Evolutionary conservation across 192 early-diverging fungal genomes (phyloP), one percentile per base, ranked within the genome.

Genomic region (Umbelopsis sp.): DNA sequence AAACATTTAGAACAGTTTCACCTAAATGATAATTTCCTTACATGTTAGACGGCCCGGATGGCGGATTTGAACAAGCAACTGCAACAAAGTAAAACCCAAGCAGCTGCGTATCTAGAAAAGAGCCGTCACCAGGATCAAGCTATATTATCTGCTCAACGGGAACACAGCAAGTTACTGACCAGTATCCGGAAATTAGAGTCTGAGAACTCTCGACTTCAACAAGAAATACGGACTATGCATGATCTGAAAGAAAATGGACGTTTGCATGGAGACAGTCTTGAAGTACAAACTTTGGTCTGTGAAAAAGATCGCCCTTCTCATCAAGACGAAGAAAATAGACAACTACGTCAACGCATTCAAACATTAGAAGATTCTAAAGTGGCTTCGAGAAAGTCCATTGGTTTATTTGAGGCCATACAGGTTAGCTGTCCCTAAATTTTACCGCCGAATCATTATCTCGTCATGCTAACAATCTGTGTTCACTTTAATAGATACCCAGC

Each of bases 91-190:
- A 29, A 73, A 29, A 43, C 31, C 0, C 68, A 73, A 43, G 34
- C 69, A 9, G 45, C 54, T 12, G 26, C 59, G 0, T 72, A 70
- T 77, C 62, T 45, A 8, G 62, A 73, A 38, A 77, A 77, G 65
- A 69, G 47, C 45, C 68, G 65, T 20, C 31, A 67, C 3, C 76
- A 77, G 38, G 68, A 70, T 43, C 59, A 44, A 45, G 68, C 76
- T 21, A 70, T 77, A 32, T 36, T 24, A 66, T 65, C 71, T 3
- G 76, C 76, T 20, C 72, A 73, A 17, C 66, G 73, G 3, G 59
- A 73, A 31, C 44, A 71, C 11, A 31, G 43, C 38, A 24, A 29
- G 32, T 34, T 71, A 20, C 56, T 41, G 36, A 36, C 31, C 21
- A 71, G 56, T 9, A 71, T 62, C 3, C 24, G 31, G 21, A 32